Conservation (phyloP, 2,329 filamentous ascomycete genomes). For the Cordyceps cicadae region DNA sequence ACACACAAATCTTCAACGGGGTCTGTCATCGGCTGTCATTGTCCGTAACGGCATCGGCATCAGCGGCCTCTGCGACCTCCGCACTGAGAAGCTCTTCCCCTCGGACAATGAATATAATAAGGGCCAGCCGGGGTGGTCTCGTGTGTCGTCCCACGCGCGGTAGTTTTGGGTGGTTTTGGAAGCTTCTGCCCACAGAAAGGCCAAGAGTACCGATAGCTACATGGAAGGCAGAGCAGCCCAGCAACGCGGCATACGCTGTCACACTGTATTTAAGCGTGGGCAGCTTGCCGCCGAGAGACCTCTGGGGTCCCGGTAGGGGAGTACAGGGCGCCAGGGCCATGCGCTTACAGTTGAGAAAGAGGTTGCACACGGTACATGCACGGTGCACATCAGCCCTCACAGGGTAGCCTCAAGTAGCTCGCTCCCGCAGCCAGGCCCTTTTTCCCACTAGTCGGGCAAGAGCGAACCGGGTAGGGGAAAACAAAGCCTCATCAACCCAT, state of each 20-base stretch:
- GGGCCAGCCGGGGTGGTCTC: not conserved
- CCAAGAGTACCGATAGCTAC: not conserved
- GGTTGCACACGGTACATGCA: not conserved
- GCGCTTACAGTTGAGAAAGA: not conserved
- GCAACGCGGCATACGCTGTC: not conserved
- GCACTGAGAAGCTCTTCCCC: not conserved
- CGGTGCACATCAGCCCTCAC: not conserved
- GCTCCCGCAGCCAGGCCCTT: constrained; percentile 20
- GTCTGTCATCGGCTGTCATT: not conserved
- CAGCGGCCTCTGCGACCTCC: not conserved
- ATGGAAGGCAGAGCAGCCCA: not conserved
- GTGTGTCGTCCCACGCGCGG: constrained; percentile 7
- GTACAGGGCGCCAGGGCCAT: not conserved
- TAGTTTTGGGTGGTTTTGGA: constrained; percentile 9
- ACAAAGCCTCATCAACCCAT: constrained; percentile 35
- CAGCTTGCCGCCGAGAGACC: not conserved
- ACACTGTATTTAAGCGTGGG: not conserved
- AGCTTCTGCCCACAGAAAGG: constrained; percentile 1
- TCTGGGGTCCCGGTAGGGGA: not conserved
- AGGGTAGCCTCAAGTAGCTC: constrained; percentile 11
- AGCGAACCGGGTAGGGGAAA: constrained; percentile 30
- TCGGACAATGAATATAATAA: not conserved
- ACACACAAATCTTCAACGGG: not conserved
- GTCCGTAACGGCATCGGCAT: not conserved
- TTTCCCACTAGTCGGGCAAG: constrained; percentile 20